These are phyloP conservation scores for Gastrolobium bilobum DNA, from an alignment of 306 rosid species.

Conservation along the genomic window DNA sequence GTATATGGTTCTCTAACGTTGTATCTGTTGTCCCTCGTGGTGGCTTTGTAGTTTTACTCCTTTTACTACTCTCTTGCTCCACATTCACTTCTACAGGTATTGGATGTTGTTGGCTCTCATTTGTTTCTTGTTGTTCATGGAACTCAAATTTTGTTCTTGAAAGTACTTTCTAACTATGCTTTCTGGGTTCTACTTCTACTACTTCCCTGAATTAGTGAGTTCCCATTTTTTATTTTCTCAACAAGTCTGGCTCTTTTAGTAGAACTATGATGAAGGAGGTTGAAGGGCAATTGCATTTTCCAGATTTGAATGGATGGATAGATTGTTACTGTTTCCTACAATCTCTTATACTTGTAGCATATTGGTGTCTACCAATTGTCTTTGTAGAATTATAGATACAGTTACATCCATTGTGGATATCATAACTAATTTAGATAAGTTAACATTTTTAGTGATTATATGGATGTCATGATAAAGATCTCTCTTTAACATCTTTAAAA, in stretches of 20 bases:
- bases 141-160: slow-evolving; percentile 12
- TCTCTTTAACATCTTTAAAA: slow-evolving; percentile 26
- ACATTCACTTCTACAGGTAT: slow-evolving; percentile 83
- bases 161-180: slow-evolving; percentile 32
- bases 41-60: slow-evolving; percentile 55
- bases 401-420: neutral
- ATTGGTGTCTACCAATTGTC: neutral
- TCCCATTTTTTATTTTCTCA: slow-evolving; percentile 23
- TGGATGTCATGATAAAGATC: slow-evolving; percentile 4
- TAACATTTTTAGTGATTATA: neutral
- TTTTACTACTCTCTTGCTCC: slow-evolving; percentile 64
- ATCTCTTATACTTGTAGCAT: neutral
- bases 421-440: slow-evolving; percentile 5
- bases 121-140: no score
- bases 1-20: slow-evolving; percentile 44
- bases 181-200: slow-evolving; percentile 35
- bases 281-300: neutral
- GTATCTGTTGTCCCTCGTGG: slow-evolving; percentile 66
- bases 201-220: neutral
- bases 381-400: neutral
- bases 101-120: neutral
- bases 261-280: neutral
- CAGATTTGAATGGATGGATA: slow-evolving; percentile 32
- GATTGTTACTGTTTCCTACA: neutral
- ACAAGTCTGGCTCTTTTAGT: neutral